These are phyloP conservation scores for Alternaria sp. DNA, from an alignment of 2,329 filamentous ascomycete genomes.

Conservation along the genomic window DNA sequence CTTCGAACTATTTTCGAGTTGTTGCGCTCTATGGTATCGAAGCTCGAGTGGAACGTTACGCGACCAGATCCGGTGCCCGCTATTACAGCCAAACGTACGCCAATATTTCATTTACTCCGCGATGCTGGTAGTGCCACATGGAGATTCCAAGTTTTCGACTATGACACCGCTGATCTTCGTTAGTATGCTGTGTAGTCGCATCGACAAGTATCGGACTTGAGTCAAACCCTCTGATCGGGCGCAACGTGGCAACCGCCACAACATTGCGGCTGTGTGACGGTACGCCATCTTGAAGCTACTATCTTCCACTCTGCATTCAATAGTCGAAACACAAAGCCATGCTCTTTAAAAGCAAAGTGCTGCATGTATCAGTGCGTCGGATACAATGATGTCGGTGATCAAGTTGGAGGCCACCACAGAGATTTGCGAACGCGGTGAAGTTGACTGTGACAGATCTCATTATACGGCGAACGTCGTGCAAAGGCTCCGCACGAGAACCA, in stretches of 20 bases:
- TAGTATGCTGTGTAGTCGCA: background rate
- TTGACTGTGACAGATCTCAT: background rate
- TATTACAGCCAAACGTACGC: background rate
- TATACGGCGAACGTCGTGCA: background rate
- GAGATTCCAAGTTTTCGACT: background rate
- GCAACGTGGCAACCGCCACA: conserved; percentile 30
- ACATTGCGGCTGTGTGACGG: conserved; percentile 17
- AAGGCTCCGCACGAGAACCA: background rate
- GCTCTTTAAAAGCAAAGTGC: background rate
- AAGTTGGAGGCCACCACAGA: background rate
- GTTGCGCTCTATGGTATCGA: conserved; percentile 8
- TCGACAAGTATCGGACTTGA: background rate
- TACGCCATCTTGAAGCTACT: conserved; percentile 7
- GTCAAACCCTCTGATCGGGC: conserved; percentile 5
- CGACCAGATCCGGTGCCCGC: background rate
- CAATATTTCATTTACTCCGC: background rate
- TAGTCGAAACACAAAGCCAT: background rate
- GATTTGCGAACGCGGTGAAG: too few relatives aligned
- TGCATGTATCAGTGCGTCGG: background rate
- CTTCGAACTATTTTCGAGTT: conserved; percentile 20
- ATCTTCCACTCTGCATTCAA: background rate
- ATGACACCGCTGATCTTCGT: background rate
- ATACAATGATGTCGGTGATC: background rate
- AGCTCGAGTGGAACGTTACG: conserved; percentile 13
- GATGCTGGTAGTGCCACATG: background rate